phyloP scores from a whole-genome alignment of 495 filamentous ascomycete species.

The Xylaria grammica region DNA sequence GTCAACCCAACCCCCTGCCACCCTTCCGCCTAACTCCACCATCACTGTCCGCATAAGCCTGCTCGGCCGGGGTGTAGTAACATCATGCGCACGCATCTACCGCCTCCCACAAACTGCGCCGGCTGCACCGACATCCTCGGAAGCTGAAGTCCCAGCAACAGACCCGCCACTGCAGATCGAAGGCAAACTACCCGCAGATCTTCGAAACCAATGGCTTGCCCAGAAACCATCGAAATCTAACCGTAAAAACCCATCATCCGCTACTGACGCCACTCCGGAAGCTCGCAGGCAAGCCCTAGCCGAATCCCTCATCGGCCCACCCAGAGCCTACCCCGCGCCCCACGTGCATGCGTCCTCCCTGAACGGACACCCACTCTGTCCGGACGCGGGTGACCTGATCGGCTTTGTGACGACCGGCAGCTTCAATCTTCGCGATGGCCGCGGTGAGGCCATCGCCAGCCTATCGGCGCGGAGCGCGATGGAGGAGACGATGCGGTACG shows the following conservation, averaged over 20 bases:
- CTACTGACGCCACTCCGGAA: conserved; percentile 35
- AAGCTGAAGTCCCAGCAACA: conserved; percentile 50
- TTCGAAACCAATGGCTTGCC: conserved; percentile 53
- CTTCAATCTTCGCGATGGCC: conserved; percentile 79
- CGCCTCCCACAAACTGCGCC: conserved; percentile 42
- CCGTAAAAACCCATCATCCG: conserved; percentile 27
- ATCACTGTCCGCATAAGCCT: conserved; percentile 44
- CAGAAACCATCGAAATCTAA: conserved; percentile 27
- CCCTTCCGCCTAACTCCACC: conserved; percentile 31
- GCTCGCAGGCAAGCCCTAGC: conserved; percentile 58
- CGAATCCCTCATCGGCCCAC: conserved; percentile 51
- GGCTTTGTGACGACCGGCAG: conserved; percentile 91
- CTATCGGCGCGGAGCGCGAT: conserved; percentile 66
- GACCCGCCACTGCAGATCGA: conserved; percentile 26
- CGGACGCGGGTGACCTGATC: conserved; percentile 77
- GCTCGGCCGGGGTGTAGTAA: conserved; percentile 45
- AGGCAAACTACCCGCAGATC: conserved; percentile 37
- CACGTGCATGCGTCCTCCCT: conserved; percentile 27
- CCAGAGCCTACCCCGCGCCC: conserved; percentile 30
- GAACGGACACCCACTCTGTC: conserved; percentile 67
- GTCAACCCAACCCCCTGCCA: conserved; percentile 7
- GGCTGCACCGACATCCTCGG: conserved; percentile 29
- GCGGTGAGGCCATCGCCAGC: conserved; percentile 75
- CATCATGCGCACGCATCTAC: conserved; percentile 52
- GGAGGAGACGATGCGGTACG: conserved; percentile 35